phyloP scores from a whole-genome alignment of 2,329 filamentous ascomycete genomes.

The Talaromyces sp. region DNA sequence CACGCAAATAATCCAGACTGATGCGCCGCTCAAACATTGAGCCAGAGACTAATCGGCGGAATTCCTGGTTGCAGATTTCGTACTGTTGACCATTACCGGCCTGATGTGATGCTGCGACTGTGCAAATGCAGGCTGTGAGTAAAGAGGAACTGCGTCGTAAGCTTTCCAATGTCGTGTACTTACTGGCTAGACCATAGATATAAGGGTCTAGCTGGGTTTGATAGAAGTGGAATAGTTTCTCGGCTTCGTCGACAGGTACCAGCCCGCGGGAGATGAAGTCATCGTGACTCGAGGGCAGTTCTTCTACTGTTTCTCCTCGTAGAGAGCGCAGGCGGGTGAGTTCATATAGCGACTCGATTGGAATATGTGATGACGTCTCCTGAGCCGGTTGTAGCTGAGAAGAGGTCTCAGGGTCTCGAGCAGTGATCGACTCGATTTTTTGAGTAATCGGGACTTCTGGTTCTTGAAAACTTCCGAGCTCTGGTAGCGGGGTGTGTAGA shows the following conservation, averaged over 20 bases:
- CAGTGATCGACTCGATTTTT: background rate
- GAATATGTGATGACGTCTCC: conserved; percentile 24
- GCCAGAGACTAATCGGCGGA: conserved; percentile 44
- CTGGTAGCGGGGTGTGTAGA: conserved; percentile 31
- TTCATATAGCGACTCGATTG: conserved; percentile 31
- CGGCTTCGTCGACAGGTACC: conserved; percentile 41
- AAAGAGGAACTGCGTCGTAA: conserved; percentile 42
- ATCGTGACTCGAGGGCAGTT: conserved; percentile 22
- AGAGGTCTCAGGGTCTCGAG: conserved; percentile 1
- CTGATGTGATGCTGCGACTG: conserved; percentile 49
- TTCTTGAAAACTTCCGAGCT: conserved; percentile 8
- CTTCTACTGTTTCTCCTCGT: conserved; percentile 25
- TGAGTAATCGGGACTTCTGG: background rate
- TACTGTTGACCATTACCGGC: conserved; percentile 26
- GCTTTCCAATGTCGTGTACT: conserved; percentile 38
- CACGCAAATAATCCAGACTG: conserved; percentile 46
- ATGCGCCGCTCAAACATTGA: conserved; percentile 47
- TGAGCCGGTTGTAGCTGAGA: conserved; percentile 1
- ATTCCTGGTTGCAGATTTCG: conserved; percentile 44
- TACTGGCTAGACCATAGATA: conserved; percentile 45
- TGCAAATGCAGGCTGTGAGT: conserved; percentile 45
- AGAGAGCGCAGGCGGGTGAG: conserved; percentile 25
- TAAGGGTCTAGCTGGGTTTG: conserved; percentile 47
- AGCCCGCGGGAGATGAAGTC: conserved; percentile 48
- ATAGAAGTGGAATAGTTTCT: conserved; percentile 42